Evolutionary conservation across 495 filamentous ascomycete species (phyloP), one percentile per base, ranked within the genome.

Genomic region (Penicillium waksmanii): DNA sequence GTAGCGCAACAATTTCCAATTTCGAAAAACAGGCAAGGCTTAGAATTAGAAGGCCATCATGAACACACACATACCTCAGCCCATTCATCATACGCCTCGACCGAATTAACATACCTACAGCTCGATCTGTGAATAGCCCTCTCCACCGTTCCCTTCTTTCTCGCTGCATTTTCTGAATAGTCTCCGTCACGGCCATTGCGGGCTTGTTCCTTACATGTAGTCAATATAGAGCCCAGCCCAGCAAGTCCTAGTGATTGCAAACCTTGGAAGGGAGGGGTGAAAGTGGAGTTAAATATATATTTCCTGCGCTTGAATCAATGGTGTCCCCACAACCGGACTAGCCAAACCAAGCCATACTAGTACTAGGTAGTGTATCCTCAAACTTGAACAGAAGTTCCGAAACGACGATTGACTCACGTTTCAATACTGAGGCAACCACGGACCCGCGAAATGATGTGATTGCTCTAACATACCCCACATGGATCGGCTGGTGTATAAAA

Each of bases 11-110:
- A 3, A 23, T 23, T 2, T 23, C 23, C 23, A 23, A 3, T 23
- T 23, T 23, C 10, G 12, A 11, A 25, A 33, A 33, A 0, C 47
- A 23, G 23, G 23, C 4, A 23, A 23, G 23, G 1, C 23, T 23
- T 23, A 21, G 1, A 21, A 3, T 1, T 21, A 23, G 23, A 23
- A 23, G 23, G 4, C 23, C 23, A 23, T 23, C 23, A 23, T 23
- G 23, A 23, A 23, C 4, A 23, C 23, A 23, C 23, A 60, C 66
- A 31, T 62, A 74, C 75, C 66, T 77, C 61, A 5, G 76, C 71
- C 75, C 76, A 79, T 62, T 73, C 71, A 53, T 79, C 70, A 36
- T 79, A 79, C 34, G 76, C 76, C 36, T 79, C 70, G 12, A 76
- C 62, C 11, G 76, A 77, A 4, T 72, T 71, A 8, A 79, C 50